A percentile compares a stretch with the other conserved stretches of the same genome.
phyloP scores from a whole-genome alignment of 176 grass and related monocot species.

The Carex parvula region DNA sequence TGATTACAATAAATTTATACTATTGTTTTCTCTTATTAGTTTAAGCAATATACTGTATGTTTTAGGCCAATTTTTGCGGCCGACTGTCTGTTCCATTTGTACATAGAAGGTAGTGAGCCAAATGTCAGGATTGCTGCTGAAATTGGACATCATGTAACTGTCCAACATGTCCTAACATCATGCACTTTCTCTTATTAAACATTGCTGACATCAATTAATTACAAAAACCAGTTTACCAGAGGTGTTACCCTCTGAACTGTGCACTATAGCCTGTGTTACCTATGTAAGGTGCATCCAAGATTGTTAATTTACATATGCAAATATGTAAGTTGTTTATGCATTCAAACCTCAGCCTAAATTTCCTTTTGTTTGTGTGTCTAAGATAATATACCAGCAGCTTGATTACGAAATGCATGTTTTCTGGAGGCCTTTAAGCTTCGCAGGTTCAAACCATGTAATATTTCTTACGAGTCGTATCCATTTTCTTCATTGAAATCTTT shows the following conservation, averaged over 20 bases:
- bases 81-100: not conserved
- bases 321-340: not conserved
- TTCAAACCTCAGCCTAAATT: too few relatives aligned
- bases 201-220: too few relatives aligned
- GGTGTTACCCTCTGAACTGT: too few relatives aligned
- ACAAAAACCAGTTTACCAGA: too few relatives aligned
- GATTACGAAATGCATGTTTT: not conserved
- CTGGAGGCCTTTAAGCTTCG: not conserved
- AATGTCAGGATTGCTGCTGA: not conserved
- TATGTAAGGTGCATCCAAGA: not conserved
- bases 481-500: slow-evolving; percentile 19
- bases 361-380: not conserved
- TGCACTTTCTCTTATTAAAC: not conserved
- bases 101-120: not conserved
- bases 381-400: not conserved
- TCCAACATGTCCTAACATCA: not conserved
- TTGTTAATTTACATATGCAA: not conserved
- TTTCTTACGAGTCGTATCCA: not conserved
- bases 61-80: not conserved
- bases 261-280: not conserved
- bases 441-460: not conserved
- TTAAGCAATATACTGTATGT: not conserved
- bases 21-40: not conserved
- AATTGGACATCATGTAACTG: not conserved
- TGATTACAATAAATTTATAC: not conserved